Conservation (phyloP, 2,329 filamentous ascomycete genomes). For the Mariannaea sp. region DNA sequence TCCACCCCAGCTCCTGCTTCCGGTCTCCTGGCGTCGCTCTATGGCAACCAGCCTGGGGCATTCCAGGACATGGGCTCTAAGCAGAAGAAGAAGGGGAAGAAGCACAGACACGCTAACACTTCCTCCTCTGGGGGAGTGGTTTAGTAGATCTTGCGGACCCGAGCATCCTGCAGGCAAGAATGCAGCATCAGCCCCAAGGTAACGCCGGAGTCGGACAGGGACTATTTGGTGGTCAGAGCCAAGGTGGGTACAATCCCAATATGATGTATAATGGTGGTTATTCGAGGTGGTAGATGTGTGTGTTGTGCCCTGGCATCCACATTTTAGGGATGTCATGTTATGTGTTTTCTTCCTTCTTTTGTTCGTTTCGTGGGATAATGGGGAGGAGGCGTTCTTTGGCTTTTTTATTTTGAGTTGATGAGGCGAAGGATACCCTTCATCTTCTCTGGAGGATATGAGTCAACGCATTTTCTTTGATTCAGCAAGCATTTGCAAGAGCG, state of each 20-base stretch:
- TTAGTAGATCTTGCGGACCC: slow-evolving; percentile 99
- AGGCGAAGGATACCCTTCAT: slow-evolving; percentile 30
- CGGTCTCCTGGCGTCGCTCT: slow-evolving; percentile 89
- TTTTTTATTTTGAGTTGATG: slow-evolving; percentile 31
- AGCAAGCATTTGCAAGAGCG: slow-evolving; percentile 40
- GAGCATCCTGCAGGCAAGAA: slow-evolving; percentile 97
- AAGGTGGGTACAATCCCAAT: slow-evolving; percentile 93
- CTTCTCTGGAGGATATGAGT: slow-evolving; percentile 37
- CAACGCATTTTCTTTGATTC: slow-evolving; percentile 39
- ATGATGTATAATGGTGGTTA: slow-evolving; percentile 82
- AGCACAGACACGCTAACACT: slow-evolving; percentile 99
- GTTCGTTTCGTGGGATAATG: slow-evolving; percentile 30
- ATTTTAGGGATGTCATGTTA: slow-evolving; percentile 26
- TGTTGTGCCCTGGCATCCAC: slow-evolving; percentile 27
- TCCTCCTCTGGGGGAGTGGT: slow-evolving; percentile 98
- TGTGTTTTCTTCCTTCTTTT: slow-evolving; percentile 28
- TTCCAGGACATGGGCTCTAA: slow-evolving; percentile 93
- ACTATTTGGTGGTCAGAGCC: slow-evolving; percentile 82
- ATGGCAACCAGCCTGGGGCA: slow-evolving; percentile 81
- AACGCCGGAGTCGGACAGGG: slow-evolving; percentile 85
- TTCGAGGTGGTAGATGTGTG: slow-evolving; percentile 64
- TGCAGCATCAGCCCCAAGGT: slow-evolving; percentile 85
- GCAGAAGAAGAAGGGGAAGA: slow-evolving; percentile 99
- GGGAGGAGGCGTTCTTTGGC: slow-evolving; percentile 38
- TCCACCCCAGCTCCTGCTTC: slow-evolving; percentile 87